Base-by-base conservation (phyloP, 2,329 filamentous ascomycete genomes). In the Pyricularia pennisetigena region DNA sequence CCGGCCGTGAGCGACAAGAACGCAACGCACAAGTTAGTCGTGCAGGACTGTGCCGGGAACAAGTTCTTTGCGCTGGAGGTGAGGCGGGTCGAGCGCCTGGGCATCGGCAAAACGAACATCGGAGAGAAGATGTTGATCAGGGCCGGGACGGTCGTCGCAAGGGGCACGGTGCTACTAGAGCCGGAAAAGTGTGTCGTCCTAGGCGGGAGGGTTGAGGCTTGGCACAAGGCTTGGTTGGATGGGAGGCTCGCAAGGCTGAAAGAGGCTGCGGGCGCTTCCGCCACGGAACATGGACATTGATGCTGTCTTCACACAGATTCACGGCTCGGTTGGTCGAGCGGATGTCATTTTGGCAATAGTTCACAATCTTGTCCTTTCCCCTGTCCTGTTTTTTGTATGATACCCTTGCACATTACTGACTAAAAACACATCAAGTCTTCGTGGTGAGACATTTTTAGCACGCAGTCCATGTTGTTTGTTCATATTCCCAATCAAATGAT, bases 201-300 rank as follows among this genome's bases (percentile, higher is more conserved):
- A n/a, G 95, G 95, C 1, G 95, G 95, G 0, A 96, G 92, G 79
- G 85, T 98, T 63, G 93, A 97, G 68, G 82, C 81, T 0, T 86
- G 93, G 83, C 92, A 98, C 74, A 89, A 87, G 75, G 83, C 83
- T 8, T 98, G 94, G 94, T 83, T 83, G 64, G 86, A 88, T 16
- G 87, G 87, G 1, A 84, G 91, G 71, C 88, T 97, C 76, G 84
- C 83, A 65, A 85, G 86, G 71, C 77, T 98, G 69, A 88, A 87
- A 75, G 84, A 86, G 66, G 85, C 83, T 14, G 85, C 89, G 23
- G 81, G 82, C 9, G 23, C 66, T 29, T 16, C 41, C n/a, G 66
- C 26, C 4, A 14, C 23, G 35, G 49, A 28, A 30, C 26, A 28
- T 28, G 7, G 59, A 62, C 23, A 7, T 20, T 62, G 59, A 29